Percentiles rank a stretch among this genome's conserved stretches.
These are phyloP conservation scores for Rhododendron mucronatum DNA, from an alignment of 148 eudicot genomes.

Conservation along the genomic window DNA sequence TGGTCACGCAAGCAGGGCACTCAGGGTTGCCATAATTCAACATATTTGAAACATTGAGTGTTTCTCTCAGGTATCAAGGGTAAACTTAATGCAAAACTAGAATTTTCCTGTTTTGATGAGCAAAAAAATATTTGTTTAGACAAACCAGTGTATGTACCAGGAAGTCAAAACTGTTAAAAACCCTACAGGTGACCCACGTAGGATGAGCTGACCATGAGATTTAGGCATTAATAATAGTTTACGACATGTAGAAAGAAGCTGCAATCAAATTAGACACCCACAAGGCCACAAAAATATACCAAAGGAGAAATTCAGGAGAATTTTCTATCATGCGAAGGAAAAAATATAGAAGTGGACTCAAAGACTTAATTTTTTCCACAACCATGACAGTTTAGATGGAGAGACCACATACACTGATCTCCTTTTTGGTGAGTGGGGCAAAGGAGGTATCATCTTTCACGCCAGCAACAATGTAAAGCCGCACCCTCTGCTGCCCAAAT, in stretches of 20 bases:
- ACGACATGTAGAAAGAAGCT: background rate
- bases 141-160: background rate
- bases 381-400: background rate
- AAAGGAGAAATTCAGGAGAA: background rate
- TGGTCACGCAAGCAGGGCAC: background rate
- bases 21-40: background rate
- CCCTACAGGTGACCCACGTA: background rate
- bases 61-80: background rate
- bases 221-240: background rate
- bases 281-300: background rate
- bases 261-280: background rate
- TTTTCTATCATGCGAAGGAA: background rate
- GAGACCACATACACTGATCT: slow-evolving; percentile 75
- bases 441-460: slow-evolving; percentile 78
- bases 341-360: background rate
- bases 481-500: slow-evolving; percentile 96
- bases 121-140: background rate
- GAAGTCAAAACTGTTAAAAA: background rate
- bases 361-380: background rate
- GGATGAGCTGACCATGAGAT: background rate
- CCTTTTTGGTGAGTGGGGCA: slow-evolving; percentile 95
- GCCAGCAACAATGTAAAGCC: slow-evolving; percentile 88
- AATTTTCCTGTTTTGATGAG: background rate
- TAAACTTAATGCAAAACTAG: background rate
- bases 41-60: background rate